Conservation (phyloP, 305 asterid genomes). For the Fraxinus paxiana region DNA sequence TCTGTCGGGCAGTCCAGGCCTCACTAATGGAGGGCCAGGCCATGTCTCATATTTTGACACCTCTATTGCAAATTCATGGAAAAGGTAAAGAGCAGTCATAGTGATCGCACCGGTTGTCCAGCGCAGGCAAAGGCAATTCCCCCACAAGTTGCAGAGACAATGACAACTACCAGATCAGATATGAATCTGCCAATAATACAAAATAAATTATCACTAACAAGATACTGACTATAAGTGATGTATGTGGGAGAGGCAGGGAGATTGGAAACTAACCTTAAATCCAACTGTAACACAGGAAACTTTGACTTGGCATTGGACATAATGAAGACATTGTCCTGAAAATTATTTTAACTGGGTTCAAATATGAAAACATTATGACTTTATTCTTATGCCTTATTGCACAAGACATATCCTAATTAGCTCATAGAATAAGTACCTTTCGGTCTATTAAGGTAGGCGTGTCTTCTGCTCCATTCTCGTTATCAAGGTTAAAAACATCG, state of each 20-base stretch:
- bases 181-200: slow-evolving; percentile 54
- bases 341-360: slow-evolving; percentile 26
- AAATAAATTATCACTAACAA: slow-evolving; percentile 11
- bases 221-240: slow-evolving; percentile 9
- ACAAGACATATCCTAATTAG: slow-evolving; percentile 9
- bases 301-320: slow-evolving; percentile 78
- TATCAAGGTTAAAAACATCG: slow-evolving; percentile 66
- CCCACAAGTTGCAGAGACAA: slow-evolving; percentile 90
- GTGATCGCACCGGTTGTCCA: slow-evolving; percentile 74
- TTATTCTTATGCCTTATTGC: slow-evolving; percentile 2
- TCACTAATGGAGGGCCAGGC: background rate
- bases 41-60: background rate
- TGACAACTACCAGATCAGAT: slow-evolving; percentile 77
- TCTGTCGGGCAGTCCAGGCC: background rate
- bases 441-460: slow-evolving; percentile 71
- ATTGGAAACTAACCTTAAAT: slow-evolving; percentile 54
- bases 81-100: slow-evolving; percentile 14
- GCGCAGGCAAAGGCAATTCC: slow-evolving; percentile 82
- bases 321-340: slow-evolving; percentile 73
- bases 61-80: slow-evolving; percentile 10
- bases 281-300: slow-evolving; percentile 70
- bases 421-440: slow-evolving; percentile 39
- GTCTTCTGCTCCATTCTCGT: slow-evolving; percentile 64
- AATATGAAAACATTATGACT: slow-evolving; percentile 19
- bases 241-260: slow-evolving; percentile 13